Base-by-base conservation (phyloP, 257 asterid species). In the Lantana camara region DNA sequence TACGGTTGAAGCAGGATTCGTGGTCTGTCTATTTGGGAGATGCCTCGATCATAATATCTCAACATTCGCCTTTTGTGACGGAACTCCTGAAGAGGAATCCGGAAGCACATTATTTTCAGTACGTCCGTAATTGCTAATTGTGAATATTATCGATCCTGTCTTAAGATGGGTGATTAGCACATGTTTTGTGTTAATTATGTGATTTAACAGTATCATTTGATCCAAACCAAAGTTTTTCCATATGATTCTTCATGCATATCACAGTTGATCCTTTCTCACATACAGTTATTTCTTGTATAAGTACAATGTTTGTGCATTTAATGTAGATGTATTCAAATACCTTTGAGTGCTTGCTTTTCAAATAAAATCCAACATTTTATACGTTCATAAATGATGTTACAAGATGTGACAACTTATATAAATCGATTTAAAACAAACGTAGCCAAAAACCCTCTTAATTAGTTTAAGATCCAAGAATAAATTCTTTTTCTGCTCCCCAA, bases 1-100 rank as follows among this genome's bases (percentile, higher is more conserved):
- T 79, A 82, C 61, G 80, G 88, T 75, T 88, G 70, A 82, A 66
- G 24, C 64, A 14, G 54, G 68, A 22, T 57, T 32, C n/a, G n/a
- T n/a, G n/a, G n/a, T n/a, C n/a, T n/a, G n/a, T n/a, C n/a, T n/a
- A n/a, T n/a, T n/a, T n/a, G n/a, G n/a, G n/a, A n/a, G n/a, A n/a
- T n/a, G n/a, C n/a, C n/a, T 37, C 42, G 21, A 37, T 60, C 58
- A 17, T 17, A 27, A 27, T 15, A 42, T 16, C 27, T 60, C 17
- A 17, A 46, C 40, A 24, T 56, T 60, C 57, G 41, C n/a, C 46
- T 59, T 53, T 22, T 58, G 68, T n/a, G 47, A 61, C 37, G 64
- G 32, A 61, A 44, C 44, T 21, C 60, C 23, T 22, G 52, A 57
- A 17, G 65, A 58, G 63, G 58, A 59, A 62, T 50, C 54, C 53